Evolutionary conservation across 73 alveolate genomes (phyloP).

Genomic region (Paramecium primaurelia): DNA sequence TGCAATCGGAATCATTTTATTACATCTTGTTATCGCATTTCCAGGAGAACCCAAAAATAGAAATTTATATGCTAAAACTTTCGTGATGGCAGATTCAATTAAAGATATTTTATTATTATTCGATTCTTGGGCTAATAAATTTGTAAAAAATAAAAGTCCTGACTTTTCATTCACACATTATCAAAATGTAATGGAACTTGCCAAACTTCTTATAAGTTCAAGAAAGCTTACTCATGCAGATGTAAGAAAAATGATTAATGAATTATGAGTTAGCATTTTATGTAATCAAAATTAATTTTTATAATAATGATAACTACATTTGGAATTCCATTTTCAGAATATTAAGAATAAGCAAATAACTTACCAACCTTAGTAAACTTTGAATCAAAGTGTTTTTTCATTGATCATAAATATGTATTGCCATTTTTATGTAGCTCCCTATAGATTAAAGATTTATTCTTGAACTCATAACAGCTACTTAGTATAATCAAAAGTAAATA

Average conservation of each 20-base stretch:
- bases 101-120: neutral
- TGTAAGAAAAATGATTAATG: slow-evolving; percentile 29
- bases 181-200: neutral
- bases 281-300: neutral
- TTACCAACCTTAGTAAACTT: neutral
- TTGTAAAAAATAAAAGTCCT: slow-evolving; percentile 27
- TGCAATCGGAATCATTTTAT: slow-evolving; percentile 19
- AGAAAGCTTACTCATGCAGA: neutral
- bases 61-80: slow-evolving; percentile 32
- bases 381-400: neutral
- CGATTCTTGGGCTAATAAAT: slow-evolving; percentile 29
- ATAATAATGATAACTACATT: neutral
- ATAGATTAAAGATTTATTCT: neutral
- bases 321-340: neutral
- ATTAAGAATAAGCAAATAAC: neutral
- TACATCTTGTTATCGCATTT: slow-evolving; percentile 37
- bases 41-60: slow-evolving; percentile 47
- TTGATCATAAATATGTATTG: neutral
- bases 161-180: slow-evolving; percentile 27
- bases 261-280: neutral
- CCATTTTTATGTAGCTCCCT: neutral
- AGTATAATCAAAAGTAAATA: neutral
- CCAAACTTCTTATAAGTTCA: neutral
- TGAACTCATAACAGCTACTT: neutral
- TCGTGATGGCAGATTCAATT: neutral